These are phyloP conservation scores for Teunomyces barrocoloradensis DNA, from an alignment of 805 yeast genomes.

Conservation along the genomic window DNA sequence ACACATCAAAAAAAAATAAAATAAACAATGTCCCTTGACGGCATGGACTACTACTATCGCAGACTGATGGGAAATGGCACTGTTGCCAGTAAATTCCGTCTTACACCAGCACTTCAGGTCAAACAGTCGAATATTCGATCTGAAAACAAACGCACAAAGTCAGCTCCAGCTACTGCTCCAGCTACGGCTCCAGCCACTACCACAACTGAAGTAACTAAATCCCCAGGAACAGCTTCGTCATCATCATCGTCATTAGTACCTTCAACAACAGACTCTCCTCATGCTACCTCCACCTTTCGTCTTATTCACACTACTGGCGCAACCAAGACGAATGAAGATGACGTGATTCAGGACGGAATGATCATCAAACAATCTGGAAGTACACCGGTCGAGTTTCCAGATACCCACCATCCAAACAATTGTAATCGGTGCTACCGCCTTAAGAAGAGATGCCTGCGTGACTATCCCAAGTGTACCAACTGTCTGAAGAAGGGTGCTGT, in stretches of 20 bases:
- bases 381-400: slow-evolving; percentile 3
- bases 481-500: slow-evolving; percentile 34
- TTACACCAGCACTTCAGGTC: slow-evolving; percentile 15
- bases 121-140: slow-evolving; percentile 18
- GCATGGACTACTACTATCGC: slow-evolving; percentile 36
- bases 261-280: background rate
- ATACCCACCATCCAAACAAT: slow-evolving; percentile 34
- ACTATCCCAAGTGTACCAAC: slow-evolving; percentile 36
- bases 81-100: slow-evolving; percentile 34
- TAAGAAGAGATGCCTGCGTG: slow-evolving; percentile 42
- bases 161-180: background rate
- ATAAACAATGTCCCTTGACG: background rate
- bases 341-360: slow-evolving; percentile 1
- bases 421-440: slow-evolving; percentile 41
- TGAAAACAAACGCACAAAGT: background rate
- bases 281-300: background rate
- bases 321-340: background rate
- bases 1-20: background rate
- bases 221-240: background rate
- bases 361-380: background rate
- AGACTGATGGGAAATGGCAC: slow-evolving; percentile 41
- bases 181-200: background rate
- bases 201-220: background rate
- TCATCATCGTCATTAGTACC: too few species aligned
- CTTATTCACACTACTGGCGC: background rate